Evolutionary conservation across 1,284 basidiomycete species (phyloP).

Genomic region (Cryptococcus sp.): DNA sequence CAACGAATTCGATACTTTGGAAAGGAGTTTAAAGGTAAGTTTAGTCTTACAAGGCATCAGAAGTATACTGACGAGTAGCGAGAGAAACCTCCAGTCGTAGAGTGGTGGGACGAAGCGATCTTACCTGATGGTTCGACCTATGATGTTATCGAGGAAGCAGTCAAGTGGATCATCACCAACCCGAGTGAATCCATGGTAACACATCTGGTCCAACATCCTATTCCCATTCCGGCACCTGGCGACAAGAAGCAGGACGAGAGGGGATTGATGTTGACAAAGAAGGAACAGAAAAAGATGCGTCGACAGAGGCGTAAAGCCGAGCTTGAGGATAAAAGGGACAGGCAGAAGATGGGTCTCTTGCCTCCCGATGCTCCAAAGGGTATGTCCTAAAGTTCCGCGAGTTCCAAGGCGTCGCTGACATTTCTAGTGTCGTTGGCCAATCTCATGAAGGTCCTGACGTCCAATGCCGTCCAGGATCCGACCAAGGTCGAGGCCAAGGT

Average conservation of each 20-base stretch:
- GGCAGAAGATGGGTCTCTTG: constrained; percentile 91
- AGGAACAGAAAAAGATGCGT: constrained; percentile 96
- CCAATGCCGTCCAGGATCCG: constrained; percentile 90
- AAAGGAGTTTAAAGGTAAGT: constrained; percentile 75
- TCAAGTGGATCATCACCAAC: constrained; percentile 57
- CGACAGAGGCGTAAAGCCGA: constrained; percentile 82
- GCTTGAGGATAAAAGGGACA: constrained; percentile 89
- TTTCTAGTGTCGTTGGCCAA: constrained; percentile 82
- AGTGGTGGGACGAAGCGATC: constrained; percentile 97
- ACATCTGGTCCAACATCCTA: constrained; percentile 92
- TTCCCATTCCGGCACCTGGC: constrained; percentile 85
- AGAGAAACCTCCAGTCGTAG: constrained; percentile 76
- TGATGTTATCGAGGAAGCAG: constrained; percentile 57
- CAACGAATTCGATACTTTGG: constrained; percentile 82
- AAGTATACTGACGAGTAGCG: constrained; percentile 52
- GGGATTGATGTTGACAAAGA: constrained; percentile 84
- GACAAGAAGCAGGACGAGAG: constrained; percentile 72
- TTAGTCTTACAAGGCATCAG: background rate
- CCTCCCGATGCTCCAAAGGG: constrained; percentile 95
- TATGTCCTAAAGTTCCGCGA: constrained; percentile 38
- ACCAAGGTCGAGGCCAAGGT: constrained; percentile 96
- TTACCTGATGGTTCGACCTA: constrained; percentile 70
- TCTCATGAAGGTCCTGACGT: constrained; percentile 95
- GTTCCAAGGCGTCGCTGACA: constrained; percentile 7
- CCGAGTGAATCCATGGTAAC: constrained; percentile 70